Conservation (phyloP, 768 basidiomycete species). For the Boletus pseudopeckii region DNA sequence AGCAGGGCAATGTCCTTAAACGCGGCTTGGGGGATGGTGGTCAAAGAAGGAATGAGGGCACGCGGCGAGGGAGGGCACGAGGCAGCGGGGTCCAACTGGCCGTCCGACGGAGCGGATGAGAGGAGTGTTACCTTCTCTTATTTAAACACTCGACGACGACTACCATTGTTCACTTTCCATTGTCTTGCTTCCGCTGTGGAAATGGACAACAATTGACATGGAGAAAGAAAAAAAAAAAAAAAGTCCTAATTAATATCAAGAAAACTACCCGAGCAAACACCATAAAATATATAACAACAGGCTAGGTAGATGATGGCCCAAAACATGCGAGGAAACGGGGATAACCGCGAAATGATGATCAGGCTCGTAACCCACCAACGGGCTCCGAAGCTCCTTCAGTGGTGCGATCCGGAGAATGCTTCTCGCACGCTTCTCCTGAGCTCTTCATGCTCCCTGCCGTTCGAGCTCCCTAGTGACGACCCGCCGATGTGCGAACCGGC, state of each 20-base stretch:
- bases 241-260: constrained; percentile 5
- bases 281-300: constrained; percentile 15
- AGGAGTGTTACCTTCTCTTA: too few species aligned
- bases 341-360: background rate
- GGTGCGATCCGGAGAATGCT: constrained; percentile 66
- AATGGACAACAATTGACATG: background rate
- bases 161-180: background rate
- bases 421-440: constrained; percentile 79
- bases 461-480: constrained; percentile 61
- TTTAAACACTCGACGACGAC: background rate
- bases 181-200: background rate
- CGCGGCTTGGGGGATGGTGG: background rate
- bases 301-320: background rate
- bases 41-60: constrained; percentile 5
- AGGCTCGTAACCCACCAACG: background rate
- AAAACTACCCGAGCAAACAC: background rate
- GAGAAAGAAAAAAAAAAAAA: too few species aligned
- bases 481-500: constrained; percentile 66
- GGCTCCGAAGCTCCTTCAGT: constrained; percentile 15
- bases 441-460: constrained; percentile 69
- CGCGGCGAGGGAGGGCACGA: constrained; percentile 19
- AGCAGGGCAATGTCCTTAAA: background rate
- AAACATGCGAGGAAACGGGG: background rate
- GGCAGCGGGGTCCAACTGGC: constrained; percentile 6
- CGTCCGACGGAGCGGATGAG: background rate